These are phyloP conservation scores for Gnomoniopsis smithogilvyi DNA, from an alignment of 2,329 filamentous ascomycete genomes.

Conservation along the genomic window DNA sequence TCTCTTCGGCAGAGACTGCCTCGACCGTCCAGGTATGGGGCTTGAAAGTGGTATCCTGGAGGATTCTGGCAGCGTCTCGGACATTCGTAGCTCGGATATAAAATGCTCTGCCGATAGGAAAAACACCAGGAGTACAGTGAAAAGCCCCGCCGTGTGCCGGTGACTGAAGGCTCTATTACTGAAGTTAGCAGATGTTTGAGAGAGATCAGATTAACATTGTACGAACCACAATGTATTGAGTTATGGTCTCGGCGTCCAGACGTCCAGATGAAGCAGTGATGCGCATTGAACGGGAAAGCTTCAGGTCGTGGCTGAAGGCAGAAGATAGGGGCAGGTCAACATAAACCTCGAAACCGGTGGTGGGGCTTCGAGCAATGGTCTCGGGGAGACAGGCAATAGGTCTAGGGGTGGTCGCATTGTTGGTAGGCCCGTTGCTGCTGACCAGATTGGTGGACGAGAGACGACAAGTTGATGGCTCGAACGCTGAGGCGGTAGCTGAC, in stretches of 20 bases:
- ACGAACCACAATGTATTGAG: conserved; percentile 43
- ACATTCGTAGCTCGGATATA: conserved; percentile 59
- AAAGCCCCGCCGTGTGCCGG: conserved; percentile 27
- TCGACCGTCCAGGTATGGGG: conserved; percentile 42
- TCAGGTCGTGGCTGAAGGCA: conserved; percentile 42
- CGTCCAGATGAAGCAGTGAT: conserved; percentile 31
- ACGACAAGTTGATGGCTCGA: conserved; percentile 33
- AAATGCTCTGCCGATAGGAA: conserved; percentile 38
- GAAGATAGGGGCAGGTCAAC: conserved; percentile 26
- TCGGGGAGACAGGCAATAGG: conserved; percentile 9
- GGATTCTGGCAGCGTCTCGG: conserved; percentile 52
- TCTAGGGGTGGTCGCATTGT: conserved; percentile 3
- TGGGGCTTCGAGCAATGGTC: conserved; percentile 18
- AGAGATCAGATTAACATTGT: too few relatives aligned
- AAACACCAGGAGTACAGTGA: conserved; percentile 36
- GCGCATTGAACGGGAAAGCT: conserved; percentile 43
- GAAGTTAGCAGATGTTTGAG: conserved; percentile 16
- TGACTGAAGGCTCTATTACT: conserved; percentile 36
- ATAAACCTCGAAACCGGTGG: conserved; percentile 15
- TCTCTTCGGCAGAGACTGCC: conserved; percentile 43
- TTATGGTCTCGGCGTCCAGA: conserved; percentile 36
- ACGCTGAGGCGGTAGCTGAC: conserved; percentile 61
- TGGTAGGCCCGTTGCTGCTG: conserved; percentile 21
- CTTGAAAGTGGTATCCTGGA: conserved; percentile 38
- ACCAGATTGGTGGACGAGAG: conserved; percentile 37